Base-by-base conservation (phyloP, 2,329 filamentous ascomycete species). In the Chrysosporium keratinophilum region DNA sequence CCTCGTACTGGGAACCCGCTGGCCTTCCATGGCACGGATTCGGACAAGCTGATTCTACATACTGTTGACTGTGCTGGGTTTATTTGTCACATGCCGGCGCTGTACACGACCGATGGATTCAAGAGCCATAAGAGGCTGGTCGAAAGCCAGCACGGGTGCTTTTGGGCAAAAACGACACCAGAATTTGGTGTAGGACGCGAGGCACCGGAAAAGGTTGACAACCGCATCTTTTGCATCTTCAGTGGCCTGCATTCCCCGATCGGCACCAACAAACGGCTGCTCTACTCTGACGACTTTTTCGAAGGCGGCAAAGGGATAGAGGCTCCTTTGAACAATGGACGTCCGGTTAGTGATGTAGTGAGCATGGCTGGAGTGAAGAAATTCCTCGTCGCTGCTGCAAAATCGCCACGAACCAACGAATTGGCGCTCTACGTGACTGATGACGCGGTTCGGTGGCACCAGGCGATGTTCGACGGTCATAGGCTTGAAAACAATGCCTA, bases 361-460 rank as follows among this genome's bases (percentile, higher is more conserved):
- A 91, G 85, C 66, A 74, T 95, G 59, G 90, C 88, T 3, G 75
- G 83, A 9, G 87, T 95, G 57, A 95, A 95, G 69, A 87, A 85
- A 62, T 95, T 85, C 65, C 73, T 98, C 33, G 79, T 98, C 40
- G 87, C 86, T 14, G 93, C 91, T 35, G 85, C 87, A 2, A 83
- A 84, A 57, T 86, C 89, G 15, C 76, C 81, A 35, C 82, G 84
- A 48, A 95, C 89, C 10, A 84, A 87, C 61, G 94, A 98, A 71
- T 85, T 96, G 78, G 88, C 88, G 3, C 79, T 98, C 52, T 98
- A 87, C 67, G 84, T 97, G 54, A 89, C 88, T 9, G 82, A 87
- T 61, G 88, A 98, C 67, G 84, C 87, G 11, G 75, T 82, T 50
- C 83, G 78, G 53, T 98, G 93, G 93, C 89, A 97, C 67, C 83